phyloP scores from a whole-genome alignment of 495 filamentous ascomycete species.

The Aspergillus steynii region DNA sequence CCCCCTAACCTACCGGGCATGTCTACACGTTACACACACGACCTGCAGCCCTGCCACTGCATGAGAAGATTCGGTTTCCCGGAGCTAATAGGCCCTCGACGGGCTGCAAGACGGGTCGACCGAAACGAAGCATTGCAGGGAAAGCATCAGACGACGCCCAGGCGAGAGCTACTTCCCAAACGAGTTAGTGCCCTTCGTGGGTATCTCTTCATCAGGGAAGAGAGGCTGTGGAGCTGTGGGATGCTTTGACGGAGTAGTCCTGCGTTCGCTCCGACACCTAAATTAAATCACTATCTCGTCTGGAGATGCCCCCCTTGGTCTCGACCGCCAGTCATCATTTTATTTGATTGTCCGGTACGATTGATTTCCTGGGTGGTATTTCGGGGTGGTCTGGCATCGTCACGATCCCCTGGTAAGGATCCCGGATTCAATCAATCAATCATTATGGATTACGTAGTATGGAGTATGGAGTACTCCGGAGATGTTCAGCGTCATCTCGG shows the following conservation, averaged over 20 bases:
- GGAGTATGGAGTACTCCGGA: neutral
- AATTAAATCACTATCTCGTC: slow-evolving; percentile 21
- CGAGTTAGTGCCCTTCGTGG: neutral
- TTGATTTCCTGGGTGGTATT: no score
- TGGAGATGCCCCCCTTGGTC: slow-evolving; percentile 7
- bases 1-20: no score
- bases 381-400: no score
- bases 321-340: slow-evolving; percentile 4
- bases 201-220: slow-evolving; percentile 16
- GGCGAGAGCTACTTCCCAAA: no score
- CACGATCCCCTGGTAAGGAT: no score
- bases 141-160: slow-evolving; percentile 20
- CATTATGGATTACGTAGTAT: no score
- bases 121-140: slow-evolving; percentile 25
- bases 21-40: slow-evolving; percentile 2
- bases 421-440: no score
- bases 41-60: slow-evolving; percentile 24
- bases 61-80: slow-evolving; percentile 14
- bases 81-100: slow-evolving; percentile 18
- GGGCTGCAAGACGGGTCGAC: slow-evolving; percentile 8
- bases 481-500: no score
- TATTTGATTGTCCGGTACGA: no score
- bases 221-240: slow-evolving; percentile 17
- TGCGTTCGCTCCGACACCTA: slow-evolving; percentile 15
- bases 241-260: slow-evolving; percentile 5